Conservation (phyloP, 2,329 filamentous ascomycete genomes). For the Diaporthe velutina region DNA sequence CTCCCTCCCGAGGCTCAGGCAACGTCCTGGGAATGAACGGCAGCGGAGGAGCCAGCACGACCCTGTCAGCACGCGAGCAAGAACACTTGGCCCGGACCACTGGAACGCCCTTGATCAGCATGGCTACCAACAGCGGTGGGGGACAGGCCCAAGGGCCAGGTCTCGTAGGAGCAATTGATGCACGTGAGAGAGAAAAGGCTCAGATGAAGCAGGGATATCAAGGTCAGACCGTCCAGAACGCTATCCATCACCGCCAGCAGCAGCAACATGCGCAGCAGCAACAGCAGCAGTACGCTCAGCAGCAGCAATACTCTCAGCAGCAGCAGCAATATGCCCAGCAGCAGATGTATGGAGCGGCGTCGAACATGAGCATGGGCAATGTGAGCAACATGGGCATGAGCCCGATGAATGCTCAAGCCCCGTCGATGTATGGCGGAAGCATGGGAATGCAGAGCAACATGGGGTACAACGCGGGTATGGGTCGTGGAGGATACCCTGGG, state of each 20-base stretch:
- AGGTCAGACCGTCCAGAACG: conserved; percentile 79
- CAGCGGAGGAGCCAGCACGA: conserved; percentile 57
- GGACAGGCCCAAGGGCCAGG: conserved; percentile 65
- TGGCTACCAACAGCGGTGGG: conserved; percentile 67
- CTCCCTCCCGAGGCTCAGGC: conserved; percentile 71
- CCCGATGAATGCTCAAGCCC: conserved; percentile 42
- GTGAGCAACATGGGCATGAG: conserved; percentile 47
- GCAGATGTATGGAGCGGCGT: conserved; percentile 47
- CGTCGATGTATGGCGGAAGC: conserved; percentile 45
- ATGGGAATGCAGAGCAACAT: conserved; percentile 41
- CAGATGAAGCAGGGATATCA: conserved; percentile 78
- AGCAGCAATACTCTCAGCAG: conserved; percentile 46
- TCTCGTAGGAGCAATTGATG: conserved; percentile 83
- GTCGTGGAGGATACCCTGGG: conserved; percentile 40
- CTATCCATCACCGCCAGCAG: conserved; percentile 75
- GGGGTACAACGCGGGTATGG: conserved; percentile 40
- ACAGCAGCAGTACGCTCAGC: conserved; percentile 51
- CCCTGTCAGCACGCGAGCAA: conserved; percentile 88
- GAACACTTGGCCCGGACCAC: conserved; percentile 89
- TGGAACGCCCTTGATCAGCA: conserved; percentile 79
- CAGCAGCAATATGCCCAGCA: conserved; percentile 50
- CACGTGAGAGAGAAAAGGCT: conserved; percentile 82
- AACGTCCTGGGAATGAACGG: conserved; percentile 63
- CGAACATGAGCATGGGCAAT: conserved; percentile 49
- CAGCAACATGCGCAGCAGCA: conserved; percentile 51